Base-by-base conservation (phyloP, 2,329 filamentous ascomycete species). In the Didymella pomorum region DNA sequence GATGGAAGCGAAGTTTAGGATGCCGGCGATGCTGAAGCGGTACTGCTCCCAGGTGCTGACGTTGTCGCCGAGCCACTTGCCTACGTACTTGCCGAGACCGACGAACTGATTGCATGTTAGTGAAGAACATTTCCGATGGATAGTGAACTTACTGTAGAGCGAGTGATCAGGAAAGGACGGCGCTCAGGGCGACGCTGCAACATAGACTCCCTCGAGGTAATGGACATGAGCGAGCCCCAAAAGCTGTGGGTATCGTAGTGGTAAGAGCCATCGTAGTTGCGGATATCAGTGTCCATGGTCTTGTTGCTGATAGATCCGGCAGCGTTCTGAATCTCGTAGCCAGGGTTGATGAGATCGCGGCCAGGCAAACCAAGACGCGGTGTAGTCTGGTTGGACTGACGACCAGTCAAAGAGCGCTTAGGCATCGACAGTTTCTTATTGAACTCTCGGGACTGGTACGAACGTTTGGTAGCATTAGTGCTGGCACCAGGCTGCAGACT, bases 231-330 rank as follows among this genome's bases (percentile, higher is more conserved):
- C 60, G 84, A 84, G 1, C 90, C 90, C 73, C 90, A 93, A 3
- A 93, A 78, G 64, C 92, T 92, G 71, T 93, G 90, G 0, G 86
- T 89, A 64, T 93, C 90, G 68, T 91, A 91, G 74, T 90, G 86
- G 21, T 83, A 81, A 29, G 88, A 77, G 0, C 89, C 89, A 54
- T 89, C 87, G 31, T 86, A 82, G 71, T 91, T 89, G 18, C 88
- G 81, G 18, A 92, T 75, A 67, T 91, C 83, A 0, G 89, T 90
- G 64, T 87, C 81, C 56, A 91, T 83, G 0, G 89, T 81, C 60
- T 72, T 66, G 66, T 80, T 80, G 57, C 76, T 79, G 23, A 82
- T 67, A 5, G 72, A 70, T 10, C 79, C 79, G 11, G 64, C 65
- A 29, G 56, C 61, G 70, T 91, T 89, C 55, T 85, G 78, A 64